phyloP scores from a whole-genome alignment of 306 rosid species.

The Purshia tridentata region DNA sequence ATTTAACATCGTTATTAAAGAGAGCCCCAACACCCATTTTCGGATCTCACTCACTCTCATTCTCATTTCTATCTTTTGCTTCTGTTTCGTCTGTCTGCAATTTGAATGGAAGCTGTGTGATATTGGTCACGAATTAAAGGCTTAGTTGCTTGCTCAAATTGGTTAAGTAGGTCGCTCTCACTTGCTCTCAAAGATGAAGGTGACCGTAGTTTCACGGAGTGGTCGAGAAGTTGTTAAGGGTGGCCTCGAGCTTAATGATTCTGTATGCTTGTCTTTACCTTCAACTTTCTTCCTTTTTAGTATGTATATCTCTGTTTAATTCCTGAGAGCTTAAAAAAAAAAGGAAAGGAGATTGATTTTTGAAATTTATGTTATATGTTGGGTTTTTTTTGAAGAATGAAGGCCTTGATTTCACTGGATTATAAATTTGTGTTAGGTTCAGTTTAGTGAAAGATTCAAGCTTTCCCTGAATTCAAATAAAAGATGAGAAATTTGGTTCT shows the following conservation, averaged over 20 bases:
- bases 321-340: not conserved
- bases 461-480: not conserved
- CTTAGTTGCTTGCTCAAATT: conserved; percentile 26
- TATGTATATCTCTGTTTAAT: not conserved
- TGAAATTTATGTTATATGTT: not conserved
- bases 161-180: conserved; percentile 29
- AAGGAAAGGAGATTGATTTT: not conserved
- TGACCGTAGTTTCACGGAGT: conserved; percentile 69
- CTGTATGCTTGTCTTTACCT: conserved; percentile 47
- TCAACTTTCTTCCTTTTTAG: not conserved
- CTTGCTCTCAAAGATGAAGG: conserved; percentile 60
- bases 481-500: not conserved
- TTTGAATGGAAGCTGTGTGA: conserved; percentile 31
- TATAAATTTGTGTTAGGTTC: not conserved
- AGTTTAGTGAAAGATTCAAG: conserved; percentile 13
- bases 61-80: conserved; percentile 10
- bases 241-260: conserved; percentile 69
- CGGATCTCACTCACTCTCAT: conserved; percentile 12
- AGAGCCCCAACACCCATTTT: not conserved
- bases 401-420: not conserved
- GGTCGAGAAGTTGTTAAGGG: conserved; percentile 82
- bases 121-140: conserved; percentile 11
- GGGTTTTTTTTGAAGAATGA: not conserved
- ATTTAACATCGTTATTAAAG: not conserved
- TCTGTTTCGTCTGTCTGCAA: conserved; percentile 4